These are phyloP conservation scores for Alternaria gansuensis DNA, from an alignment of 2,329 filamentous ascomycete species.

Conservation along the genomic window DNA sequence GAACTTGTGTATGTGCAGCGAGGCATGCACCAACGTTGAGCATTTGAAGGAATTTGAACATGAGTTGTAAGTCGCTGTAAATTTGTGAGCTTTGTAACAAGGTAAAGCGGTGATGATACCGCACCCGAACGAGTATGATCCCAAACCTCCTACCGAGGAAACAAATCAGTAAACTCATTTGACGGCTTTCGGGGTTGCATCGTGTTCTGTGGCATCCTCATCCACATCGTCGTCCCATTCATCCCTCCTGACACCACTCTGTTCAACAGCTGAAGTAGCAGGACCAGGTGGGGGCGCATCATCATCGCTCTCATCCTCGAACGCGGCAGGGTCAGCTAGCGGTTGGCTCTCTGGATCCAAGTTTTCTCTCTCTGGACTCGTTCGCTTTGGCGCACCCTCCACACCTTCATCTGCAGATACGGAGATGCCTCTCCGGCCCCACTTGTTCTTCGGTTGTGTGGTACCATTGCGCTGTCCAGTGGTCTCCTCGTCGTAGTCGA, in stretches of 20 bases:
- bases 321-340: conserved; percentile 58
- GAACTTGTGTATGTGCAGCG: neutral
- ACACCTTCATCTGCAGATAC: conserved; percentile 67
- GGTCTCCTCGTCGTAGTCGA: conserved; percentile 66
- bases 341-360: conserved; percentile 49
- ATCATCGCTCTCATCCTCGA: conserved; percentile 58
- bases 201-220: conserved; percentile 46
- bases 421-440: conserved; percentile 67
- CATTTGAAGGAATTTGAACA: neutral
- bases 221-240: conserved; percentile 54
- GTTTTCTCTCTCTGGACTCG: conserved; percentile 23
- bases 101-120: neutral
- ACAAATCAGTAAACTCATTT: conserved; percentile 1
- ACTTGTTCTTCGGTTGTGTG: conserved; percentile 55
- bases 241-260: conserved; percentile 49
- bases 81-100: neutral
- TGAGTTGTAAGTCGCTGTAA: neutral
- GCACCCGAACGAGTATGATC: neutral
- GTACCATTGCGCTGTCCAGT: conserved; percentile 52
- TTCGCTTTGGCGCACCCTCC: conserved; percentile 44
- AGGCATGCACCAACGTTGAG: neutral
- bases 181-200: conserved; percentile 29
- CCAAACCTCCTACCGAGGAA: neutral
- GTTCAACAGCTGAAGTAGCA: conserved; percentile 22
- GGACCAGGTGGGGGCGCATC: conserved; percentile 42